phyloP scores from a whole-genome alignment of 2,329 filamentous ascomycete species.

The Rutstroemia sp. region DNA sequence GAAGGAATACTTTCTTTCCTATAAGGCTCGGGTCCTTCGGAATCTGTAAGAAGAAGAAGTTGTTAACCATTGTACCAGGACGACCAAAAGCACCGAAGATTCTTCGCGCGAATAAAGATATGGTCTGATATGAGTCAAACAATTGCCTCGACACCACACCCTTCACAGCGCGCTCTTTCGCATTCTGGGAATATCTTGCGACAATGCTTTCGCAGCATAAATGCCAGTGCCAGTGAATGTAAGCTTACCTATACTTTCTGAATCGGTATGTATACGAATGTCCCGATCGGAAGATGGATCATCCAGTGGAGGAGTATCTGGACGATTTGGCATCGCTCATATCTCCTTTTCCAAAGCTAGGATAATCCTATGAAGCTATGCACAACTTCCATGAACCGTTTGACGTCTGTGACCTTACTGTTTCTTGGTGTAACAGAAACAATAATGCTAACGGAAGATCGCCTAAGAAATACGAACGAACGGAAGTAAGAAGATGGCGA shows the following conservation, averaged over 20 bases:
- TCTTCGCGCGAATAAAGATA: neutral
- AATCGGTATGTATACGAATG: slow-evolving; percentile 15
- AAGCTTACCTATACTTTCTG: slow-evolving; percentile 14
- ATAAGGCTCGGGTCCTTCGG: neutral
- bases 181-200: neutral
- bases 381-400: slow-evolving; percentile 7
- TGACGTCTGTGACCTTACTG: neutral
- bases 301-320: slow-evolving; percentile 10
- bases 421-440: slow-evolving; percentile 5
- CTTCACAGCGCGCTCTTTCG: too few relatives aligned
- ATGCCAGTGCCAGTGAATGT: neutral
- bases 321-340: slow-evolving; percentile 19
- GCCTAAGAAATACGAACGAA: too few relatives aligned
- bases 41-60: neutral
- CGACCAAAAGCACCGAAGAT: neutral
- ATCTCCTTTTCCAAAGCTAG: slow-evolving; percentile 13
- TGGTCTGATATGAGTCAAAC: neutral
- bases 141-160: neutral
- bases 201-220: neutral
- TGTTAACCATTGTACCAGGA: slow-evolving; percentile 4
- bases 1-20: neutral
- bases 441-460: neutral
- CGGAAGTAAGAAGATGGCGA: neutral
- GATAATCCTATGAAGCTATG: slow-evolving; percentile 4
- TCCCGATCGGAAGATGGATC: slow-evolving; percentile 8